Evolutionary conservation across 768 basidiomycete genomes (phyloP), one percentile per base, ranked within the genome.

Genomic region (Gelatoporia subvermispora): DNA sequence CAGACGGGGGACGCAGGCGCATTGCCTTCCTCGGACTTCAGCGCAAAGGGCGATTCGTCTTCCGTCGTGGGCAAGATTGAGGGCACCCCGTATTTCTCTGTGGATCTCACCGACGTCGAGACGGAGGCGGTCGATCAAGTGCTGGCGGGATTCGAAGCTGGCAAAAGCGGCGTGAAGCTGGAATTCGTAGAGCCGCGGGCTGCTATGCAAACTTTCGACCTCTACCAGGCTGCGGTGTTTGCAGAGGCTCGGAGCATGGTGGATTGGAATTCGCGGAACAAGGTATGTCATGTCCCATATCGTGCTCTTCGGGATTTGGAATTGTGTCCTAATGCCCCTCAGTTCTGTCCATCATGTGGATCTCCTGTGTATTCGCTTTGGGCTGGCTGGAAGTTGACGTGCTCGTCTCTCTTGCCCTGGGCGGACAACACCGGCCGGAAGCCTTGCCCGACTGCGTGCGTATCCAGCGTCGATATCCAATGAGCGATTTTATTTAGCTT

Each of bases 331-430:
- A 16, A 43, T 18, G 11, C 50, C 48, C 15, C n/a, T 4, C 52
- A 93, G 91, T 94, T 90, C 64, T 98, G 95, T 61, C 78, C 94
- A 0, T 84, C 80, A 0, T 98, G 95, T 63, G 93, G 93, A 3
- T 78, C 84, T 0, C 76, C 77, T 2, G 79, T 83, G 0, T 88
- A 90, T 59, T 88, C 91, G 0, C 72, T 90, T 56, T 97, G 95
- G 95, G 93, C 82, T 3, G 95, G 95, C 0, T 99, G 93, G 94
- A 99, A 99, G 67, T 68, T 93, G 1, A 76, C 79, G 3, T 99
- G 95, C 65, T 71, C 77, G 5, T 77, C 87, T 0, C 64, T 89
- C 22, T 65, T 91, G 17, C 88, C 89, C 5, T 90, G 89, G 85
- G 73, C 77, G 5, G 75, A 85, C 52, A 82, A 82, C 46, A 67